Evolutionary conservation across 1,284 basidiomycete genomes (phyloP), one percentile per base, ranked within the genome.

Genomic region (Mixia osmundae): DNA sequence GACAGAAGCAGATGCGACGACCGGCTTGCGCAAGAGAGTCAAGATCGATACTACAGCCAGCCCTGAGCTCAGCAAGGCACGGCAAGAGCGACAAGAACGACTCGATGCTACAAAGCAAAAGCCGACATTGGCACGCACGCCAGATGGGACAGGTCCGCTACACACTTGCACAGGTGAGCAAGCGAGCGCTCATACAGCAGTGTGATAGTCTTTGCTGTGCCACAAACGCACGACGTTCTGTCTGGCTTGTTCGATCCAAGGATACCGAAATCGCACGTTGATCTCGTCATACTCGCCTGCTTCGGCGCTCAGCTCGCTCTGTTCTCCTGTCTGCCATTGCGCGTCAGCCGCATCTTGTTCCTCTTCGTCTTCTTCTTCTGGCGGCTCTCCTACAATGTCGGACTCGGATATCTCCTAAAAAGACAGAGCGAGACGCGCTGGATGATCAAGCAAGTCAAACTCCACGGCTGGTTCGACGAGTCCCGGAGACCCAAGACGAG

Each of bases 191-290:
- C n/a, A n/a, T n/a, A n/a, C n/a, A n/a, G n/a, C n/a, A n/a, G n/a
- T n/a, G n/a, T n/a, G n/a, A n/a, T n/a, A 85, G 85, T 91, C 9
- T 97, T 97, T 55, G 69, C 71, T 37, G 85, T 95, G 25, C 89
- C 89, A 7, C 76, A 80, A 28, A 97, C 91, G 0, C 80, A 91
- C 54, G 83, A 91, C 54, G 83, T 95, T 40, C 57, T 97, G 40
- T 83, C 83, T 3, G 76, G 76, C 5, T 65, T 97, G 18, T 78
- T 91, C 53, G 69, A 85, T 52, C 91, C 87, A 3, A 64, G 69
- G 4, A 72, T 79, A 49, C 75, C 75, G 3, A 94, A 94, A 55
- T 87, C 83, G 24, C 76, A 87, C 46, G 62, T 97, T 36, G 89
- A 95, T 56, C 56, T 89, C 15, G 59, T 91, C 42, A 94, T 83